Evolutionary conservation across 768 basidiomycete species (phyloP), one percentile per base, ranked within the genome.

Genomic region (Suillus lakei): DNA sequence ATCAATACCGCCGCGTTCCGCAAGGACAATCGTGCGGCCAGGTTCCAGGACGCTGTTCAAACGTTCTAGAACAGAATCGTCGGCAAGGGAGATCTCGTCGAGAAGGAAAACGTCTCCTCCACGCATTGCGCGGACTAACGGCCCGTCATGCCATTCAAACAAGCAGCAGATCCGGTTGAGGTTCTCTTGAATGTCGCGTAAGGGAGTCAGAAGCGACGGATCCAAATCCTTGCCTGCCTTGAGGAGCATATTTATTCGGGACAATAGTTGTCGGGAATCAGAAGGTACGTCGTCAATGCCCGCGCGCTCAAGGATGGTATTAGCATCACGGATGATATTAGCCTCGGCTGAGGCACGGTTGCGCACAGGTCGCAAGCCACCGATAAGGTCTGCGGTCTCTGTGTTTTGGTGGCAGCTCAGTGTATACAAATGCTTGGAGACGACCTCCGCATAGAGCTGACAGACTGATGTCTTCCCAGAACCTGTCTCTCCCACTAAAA

Each of bases 371-470:
- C 97, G 86, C 69, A 98, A 85, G 43, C 95, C 93, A 23, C 98
- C 98, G 60, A 99, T 93, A 28, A 99, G 82, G 74, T 99, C 98
- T 13, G 96, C 94, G 0, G 97, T 98, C 79, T 99, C 98, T 32
- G 96, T 99, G 73, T 98, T 98, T 77, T 98, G 96, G 74, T 99
- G 98, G 72, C 98, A 99, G 69, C 94, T 99, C 68, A 99, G 85
- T 5, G 88, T 83, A 69, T 90, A 81, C 32, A 99, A 81, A 41
- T 75, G 79, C 71, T 87, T 88, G 30, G 78, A 77, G 28, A 85
- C 78, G 1, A 88, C 87, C 51, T 89, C 84, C 0, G 98, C 92
- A 68, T 91, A 91, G 5, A 95, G 80, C 73, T 99, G 95, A 73
- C 97, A 98, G 46, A 98, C 91, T 1, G 97, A 98, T 0, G 98